Evolutionary conservation across 139 green algal genomes (phyloP).

Genomic region (Coelastrella sp.): DNA sequence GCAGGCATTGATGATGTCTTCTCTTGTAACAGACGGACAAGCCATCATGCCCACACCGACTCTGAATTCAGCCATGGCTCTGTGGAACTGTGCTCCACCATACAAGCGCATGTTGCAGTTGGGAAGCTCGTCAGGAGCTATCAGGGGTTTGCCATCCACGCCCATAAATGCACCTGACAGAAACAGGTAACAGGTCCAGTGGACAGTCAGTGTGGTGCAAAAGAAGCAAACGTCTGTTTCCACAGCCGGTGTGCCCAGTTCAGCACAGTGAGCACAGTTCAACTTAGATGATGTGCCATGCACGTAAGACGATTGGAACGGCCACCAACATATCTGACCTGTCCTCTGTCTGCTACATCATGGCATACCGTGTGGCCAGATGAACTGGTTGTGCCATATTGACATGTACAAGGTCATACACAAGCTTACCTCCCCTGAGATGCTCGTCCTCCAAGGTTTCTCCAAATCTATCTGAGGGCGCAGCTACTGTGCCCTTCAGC

Average conservation of each 20-base stretch:
- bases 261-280: background rate
- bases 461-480: slow-evolving; percentile 87
- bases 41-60: slow-evolving; percentile 38
- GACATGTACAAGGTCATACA: too few relatives aligned
- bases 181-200: background rate
- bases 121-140: slow-evolving; percentile 70
- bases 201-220: background rate
- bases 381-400: too few relatives aligned
- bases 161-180: slow-evolving; percentile 82
- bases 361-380: too few relatives aligned
- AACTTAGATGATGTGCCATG: too few relatives aligned
- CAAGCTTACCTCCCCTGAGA: slow-evolving; percentile 75
- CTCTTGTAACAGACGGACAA: slow-evolving; percentile 47
- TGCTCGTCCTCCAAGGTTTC: slow-evolving; percentile 98
- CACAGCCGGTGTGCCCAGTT: background rate
- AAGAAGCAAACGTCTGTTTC: too few relatives aligned
- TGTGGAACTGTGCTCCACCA: slow-evolving; percentile 96
- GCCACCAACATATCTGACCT: too few relatives aligned
- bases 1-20: slow-evolving; percentile 97
- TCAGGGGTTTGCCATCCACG: slow-evolving; percentile 69
- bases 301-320: too few relatives aligned
- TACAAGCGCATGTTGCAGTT: slow-evolving; percentile 96
- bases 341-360: background rate
- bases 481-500: slow-evolving; percentile 86
- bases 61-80: slow-evolving; percentile 57